phyloP scores from a whole-genome alignment of 176 grass and related monocot species.

The Neostapfia colusana region DNA sequence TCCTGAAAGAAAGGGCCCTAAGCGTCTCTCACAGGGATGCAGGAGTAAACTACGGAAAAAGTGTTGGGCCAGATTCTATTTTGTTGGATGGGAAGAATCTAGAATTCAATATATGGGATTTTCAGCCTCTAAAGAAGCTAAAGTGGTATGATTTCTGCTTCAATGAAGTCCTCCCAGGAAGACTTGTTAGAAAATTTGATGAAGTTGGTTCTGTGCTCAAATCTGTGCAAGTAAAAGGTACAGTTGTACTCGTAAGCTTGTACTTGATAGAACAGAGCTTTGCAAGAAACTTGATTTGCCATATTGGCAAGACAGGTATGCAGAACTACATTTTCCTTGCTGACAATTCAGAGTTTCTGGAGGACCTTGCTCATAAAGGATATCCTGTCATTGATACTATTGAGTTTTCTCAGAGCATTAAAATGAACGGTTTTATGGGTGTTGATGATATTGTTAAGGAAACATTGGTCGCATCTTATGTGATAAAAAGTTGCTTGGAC shows the following conservation, averaged over 20 bases:
- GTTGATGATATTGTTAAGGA: constrained; percentile 51
- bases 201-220: constrained; percentile 69
- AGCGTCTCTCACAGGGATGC: constrained; percentile 90
- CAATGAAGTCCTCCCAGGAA: constrained; percentile 54
- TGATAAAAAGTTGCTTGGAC: constrained; percentile 69
- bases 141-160: constrained; percentile 96
- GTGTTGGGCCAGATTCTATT: constrained; percentile 84
- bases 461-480: constrained; percentile 57
- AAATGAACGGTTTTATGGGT: constrained; percentile 28
- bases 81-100: constrained; percentile 66
- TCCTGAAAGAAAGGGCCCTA: constrained; percentile 78
- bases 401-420: constrained; percentile 45
- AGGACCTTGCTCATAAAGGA: constrained; percentile 83
- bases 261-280: constrained; percentile 46
- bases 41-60: constrained; percentile 90
- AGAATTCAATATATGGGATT: constrained; percentile 66
- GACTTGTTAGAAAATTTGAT: constrained; percentile 54
- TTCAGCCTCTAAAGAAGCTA: constrained; percentile 57
- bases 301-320: constrained; percentile 70
- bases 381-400: constrained; percentile 70
- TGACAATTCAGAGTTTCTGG: constrained; percentile 62
- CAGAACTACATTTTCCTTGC: constrained; percentile 66
- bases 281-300: constrained; percentile 85
- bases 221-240: constrained; percentile 52
- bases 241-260: constrained; percentile 67